Evolutionary conservation across 352 stramenopile genomes (phyloP).

Genomic region (Pilasporangium apinafurcum): DNA sequence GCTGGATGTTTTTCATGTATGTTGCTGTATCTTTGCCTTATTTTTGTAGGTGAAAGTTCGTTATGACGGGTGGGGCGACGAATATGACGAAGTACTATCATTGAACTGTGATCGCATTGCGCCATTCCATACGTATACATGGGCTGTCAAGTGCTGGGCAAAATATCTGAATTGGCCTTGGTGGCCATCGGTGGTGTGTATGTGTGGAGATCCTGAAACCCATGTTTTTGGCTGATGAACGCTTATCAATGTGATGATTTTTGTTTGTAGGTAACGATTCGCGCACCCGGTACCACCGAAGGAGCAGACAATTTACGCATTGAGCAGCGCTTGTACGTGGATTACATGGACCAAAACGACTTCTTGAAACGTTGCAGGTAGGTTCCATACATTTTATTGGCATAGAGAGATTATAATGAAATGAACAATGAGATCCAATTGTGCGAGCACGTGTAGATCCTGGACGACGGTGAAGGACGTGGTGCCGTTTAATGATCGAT

Average conservation of each 20-base stretch:
- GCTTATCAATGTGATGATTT: not conserved
- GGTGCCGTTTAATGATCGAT: slow-evolving; percentile 27
- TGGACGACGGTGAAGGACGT: slow-evolving; percentile 41
- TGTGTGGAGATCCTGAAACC: not conserved
- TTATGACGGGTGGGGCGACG: slow-evolving; percentile 57
- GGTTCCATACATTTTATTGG: slow-evolving; percentile 5
- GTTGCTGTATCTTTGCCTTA: not conserved
- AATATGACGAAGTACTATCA: slow-evolving; percentile 55
- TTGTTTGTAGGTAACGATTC: slow-evolving; percentile 48
- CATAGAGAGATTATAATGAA: not conserved
- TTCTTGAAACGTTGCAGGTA: slow-evolving; percentile 37
- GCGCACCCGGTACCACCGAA: slow-evolving; percentile 31
- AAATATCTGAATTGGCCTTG: slow-evolving; percentile 77
- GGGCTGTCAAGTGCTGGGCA: slow-evolving; percentile 73
- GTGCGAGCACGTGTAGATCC: too few species aligned
- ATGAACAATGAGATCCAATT: not conserved
- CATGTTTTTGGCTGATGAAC: not conserved
- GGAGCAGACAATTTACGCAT: slow-evolving; percentile 26
- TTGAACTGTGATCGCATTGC: slow-evolving; percentile 54
- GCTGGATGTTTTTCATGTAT: not conserved
- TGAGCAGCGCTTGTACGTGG: slow-evolving; percentile 40
- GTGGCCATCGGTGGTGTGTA: slow-evolving; percentile 62
- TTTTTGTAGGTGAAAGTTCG: slow-evolving; percentile 13
- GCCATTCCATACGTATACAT: slow-evolving; percentile 75
- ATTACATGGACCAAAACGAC: slow-evolving; percentile 47